Evolutionary conservation across 768 basidiomycete genomes (phyloP).

Genomic region (Leccinum imitatum): DNA sequence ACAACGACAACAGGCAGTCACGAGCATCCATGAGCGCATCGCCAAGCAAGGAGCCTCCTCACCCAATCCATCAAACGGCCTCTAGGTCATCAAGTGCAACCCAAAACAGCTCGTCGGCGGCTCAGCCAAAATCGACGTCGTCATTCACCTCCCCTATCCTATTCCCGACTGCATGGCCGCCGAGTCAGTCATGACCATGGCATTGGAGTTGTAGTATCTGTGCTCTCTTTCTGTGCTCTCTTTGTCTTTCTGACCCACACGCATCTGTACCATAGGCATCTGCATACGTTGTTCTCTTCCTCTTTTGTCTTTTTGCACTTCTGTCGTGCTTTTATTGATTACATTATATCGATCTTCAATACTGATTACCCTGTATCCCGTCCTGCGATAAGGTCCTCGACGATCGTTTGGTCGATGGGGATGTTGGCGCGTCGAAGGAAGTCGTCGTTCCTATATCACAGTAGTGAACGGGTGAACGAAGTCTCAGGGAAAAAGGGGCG

Average conservation of each 20-base stretch:
- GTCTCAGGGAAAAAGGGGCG: background rate
- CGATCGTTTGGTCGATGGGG: constrained; percentile 39
- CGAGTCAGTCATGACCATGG: constrained; percentile 14
- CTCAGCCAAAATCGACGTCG: constrained; percentile 18
- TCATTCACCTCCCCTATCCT: constrained; percentile 25
- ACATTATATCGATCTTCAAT: constrained; percentile 7
- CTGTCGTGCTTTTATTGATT: constrained; percentile 7
- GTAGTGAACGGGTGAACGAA: background rate
- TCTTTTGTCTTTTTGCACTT: background rate
- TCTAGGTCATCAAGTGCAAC: background rate
- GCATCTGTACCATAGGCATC: constrained; percentile 34
- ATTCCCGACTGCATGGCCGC: constrained; percentile 22
- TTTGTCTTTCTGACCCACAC: constrained; percentile 3
- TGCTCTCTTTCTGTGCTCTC: background rate
- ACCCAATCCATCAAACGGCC: constrained; percentile 12
- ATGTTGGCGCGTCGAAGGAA: constrained; percentile 46
- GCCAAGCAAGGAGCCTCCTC: constrained; percentile 30
- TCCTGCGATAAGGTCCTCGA: constrained; percentile 38
- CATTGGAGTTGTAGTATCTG: background rate
- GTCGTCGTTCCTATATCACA: constrained; percentile 46
- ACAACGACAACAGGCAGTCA: constrained; percentile 11
- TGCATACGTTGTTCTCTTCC: constrained; percentile 15
- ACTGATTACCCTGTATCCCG: background rate
- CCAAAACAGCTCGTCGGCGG: constrained; percentile 18
- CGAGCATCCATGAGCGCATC: constrained; percentile 19